phyloP scores from a whole-genome alignment of 2,329 filamentous ascomycete species.

The Trichoderma aggressivum region DNA sequence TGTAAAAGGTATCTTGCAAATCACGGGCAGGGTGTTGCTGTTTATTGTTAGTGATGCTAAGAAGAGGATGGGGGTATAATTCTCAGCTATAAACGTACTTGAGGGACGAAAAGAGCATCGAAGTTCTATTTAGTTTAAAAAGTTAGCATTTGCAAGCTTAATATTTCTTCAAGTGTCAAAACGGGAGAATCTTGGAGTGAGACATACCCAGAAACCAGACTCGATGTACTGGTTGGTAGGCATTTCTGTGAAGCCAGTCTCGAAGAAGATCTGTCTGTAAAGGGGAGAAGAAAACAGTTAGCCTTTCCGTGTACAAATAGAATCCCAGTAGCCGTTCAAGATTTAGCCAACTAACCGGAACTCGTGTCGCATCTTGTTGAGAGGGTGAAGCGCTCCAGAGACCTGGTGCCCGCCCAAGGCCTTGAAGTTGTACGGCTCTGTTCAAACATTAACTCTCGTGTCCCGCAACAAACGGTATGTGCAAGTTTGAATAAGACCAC shows the following conservation, averaged over 20 bases:
- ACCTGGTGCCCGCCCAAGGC: constrained; percentile 57
- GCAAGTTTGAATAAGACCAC: constrained; percentile 40
- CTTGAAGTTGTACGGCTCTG: constrained; percentile 74
- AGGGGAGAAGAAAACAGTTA: background rate
- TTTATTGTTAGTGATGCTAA: background rate
- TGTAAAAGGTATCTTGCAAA: constrained; percentile 97
- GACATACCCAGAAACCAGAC: constrained; percentile 77
- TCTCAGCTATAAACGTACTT: constrained; percentile 33
- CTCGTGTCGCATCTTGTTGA: constrained; percentile 94
- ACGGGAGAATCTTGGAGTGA: background rate
- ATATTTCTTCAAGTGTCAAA: background rate
- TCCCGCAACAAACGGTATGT: background rate
- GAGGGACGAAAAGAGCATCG: constrained; percentile 91
- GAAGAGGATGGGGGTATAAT: rapidly evolving
- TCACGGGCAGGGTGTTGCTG: constrained; percentile 92
- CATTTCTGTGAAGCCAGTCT: constrained; percentile 99
- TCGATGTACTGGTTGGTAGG: constrained; percentile 90
- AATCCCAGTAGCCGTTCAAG: rapidly evolving
- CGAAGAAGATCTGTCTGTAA: constrained; percentile 84
- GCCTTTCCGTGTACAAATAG: background rate
- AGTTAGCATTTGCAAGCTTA: background rate
- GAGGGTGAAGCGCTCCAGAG: constrained; percentile 60
- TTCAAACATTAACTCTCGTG: no score
- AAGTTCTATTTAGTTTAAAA: constrained; percentile 58
- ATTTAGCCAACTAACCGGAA: constrained; percentile 54